Percentiles rank a stretch among this genome's conserved stretches.
Conservation (phyloP, 2,329 filamentous ascomycete genomes). For the Didymella glomerata region DNA sequence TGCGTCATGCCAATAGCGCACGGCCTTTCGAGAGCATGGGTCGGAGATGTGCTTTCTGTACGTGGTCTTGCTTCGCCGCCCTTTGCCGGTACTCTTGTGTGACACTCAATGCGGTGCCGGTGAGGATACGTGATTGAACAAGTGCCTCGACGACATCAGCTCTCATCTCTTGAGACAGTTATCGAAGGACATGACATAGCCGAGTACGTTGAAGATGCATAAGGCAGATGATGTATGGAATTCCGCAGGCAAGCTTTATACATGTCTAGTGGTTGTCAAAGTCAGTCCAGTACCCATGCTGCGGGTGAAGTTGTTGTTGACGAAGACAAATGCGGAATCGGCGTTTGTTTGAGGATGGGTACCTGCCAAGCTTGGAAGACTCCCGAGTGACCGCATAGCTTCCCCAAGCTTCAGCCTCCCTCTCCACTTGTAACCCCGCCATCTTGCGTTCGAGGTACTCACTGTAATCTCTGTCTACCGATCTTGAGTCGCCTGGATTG, state of each 20-base stretch:
- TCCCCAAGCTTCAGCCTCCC: conserved; percentile 18
- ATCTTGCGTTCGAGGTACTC: background rate
- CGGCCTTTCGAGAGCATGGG: background rate
- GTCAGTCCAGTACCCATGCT: too few species aligned
- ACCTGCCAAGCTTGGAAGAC: conserved; percentile 20
- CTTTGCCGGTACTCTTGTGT: background rate
- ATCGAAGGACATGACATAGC: too few species aligned
- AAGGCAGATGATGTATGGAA: too few species aligned
- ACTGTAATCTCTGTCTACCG: background rate
- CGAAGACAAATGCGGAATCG: background rate
- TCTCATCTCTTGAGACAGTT: too few species aligned
- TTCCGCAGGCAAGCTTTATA: too few species aligned
- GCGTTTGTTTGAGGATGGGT: background rate
- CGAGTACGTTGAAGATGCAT: too few species aligned
- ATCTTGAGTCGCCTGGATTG: conserved; percentile 5
- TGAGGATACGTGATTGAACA: background rate
- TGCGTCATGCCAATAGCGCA: conserved; percentile 8
- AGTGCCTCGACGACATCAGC: background rate
- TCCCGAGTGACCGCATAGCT: conserved; percentile 22
- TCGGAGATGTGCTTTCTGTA: background rate
- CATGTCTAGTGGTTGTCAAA: too few species aligned
- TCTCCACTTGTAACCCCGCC: conserved; percentile 15
- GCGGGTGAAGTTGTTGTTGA: background rate
- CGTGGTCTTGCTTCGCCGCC: background rate
- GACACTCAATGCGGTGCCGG: background rate